Base-by-base conservation (phyloP, 2,329 filamentous ascomycete genomes). In the Diaporthe citri region DNA sequence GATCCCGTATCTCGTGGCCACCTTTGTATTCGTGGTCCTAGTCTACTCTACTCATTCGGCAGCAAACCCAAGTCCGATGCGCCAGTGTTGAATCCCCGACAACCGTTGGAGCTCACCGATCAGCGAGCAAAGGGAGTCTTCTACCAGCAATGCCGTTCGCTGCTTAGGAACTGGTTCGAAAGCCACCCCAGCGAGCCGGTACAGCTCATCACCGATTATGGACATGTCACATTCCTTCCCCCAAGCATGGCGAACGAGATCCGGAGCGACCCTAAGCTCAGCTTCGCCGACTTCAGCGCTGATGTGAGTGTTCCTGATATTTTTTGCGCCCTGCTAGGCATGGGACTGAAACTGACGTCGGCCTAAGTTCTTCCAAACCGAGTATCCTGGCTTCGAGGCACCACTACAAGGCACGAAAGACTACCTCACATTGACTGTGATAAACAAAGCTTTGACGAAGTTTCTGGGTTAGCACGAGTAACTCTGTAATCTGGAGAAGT, bases 181-280 rank as follows among this genome's bases (percentile, higher is more conserved):
- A 64, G 39, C 60, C 60, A 64, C 17, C 60, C 60, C 60, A 48
- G 31, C 28, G 41, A 64, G 60, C 60, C 60, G 8, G 60, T 41
- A 9, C 60, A 64, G 28, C 60, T 64, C 13, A n/a, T 64, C 17
- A 64, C 60, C 15, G 60, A 64, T 10, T 64, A 31, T 64, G 60
- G 60, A 41, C 41, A 64, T n/a, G 20, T 64, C 41, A 64, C 60
- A 28, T 39, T 62, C 13, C 59, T 62, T 4, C 60, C 60, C 3
- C 41, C 41, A 20, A 48, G 41, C 41, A 66, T 66, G 60, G 60
- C 60, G 5, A 66, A 66, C 25, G 60, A 66, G n/a, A 34, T 48
- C 9, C 25, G 60, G 13, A 66, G 48, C 20, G 12, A 48, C 7
- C 60, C 43, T 3, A 48, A 66, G 10, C 60, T 66, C 9, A 48